Evolutionary conservation across 192 early-diverging fungal species (phyloP).

Genomic region (Radiomyces spectabilis): DNA sequence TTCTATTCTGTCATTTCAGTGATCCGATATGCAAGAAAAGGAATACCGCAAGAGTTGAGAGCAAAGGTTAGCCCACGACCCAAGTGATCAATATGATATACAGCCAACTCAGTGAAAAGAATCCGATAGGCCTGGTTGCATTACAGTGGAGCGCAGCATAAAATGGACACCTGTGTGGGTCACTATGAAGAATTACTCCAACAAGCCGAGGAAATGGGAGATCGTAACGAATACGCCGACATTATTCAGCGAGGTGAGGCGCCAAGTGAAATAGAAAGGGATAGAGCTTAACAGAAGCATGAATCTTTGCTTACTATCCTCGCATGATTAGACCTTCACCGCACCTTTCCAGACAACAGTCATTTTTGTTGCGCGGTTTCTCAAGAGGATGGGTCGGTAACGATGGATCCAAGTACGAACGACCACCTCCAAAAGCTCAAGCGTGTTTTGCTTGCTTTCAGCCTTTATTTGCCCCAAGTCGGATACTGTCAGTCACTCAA

Average conservation of each 20-base stretch:
- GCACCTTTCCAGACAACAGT: constrained; percentile 79
- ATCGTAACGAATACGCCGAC: constrained; percentile 58
- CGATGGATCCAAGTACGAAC: constrained; percentile 33
- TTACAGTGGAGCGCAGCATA: constrained; percentile 61
- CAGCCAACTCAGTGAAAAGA: too few relatives aligned
- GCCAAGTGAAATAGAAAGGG: too few relatives aligned
- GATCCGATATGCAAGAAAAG: neutral
- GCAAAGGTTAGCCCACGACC: neutral
- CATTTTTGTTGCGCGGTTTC: constrained; percentile 47
- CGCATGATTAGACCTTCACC: too few relatives aligned
- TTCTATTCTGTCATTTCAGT: too few relatives aligned
- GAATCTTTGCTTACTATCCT: too few relatives aligned
- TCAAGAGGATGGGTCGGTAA: constrained; percentile 1
- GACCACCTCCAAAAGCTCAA: constrained; percentile 49
- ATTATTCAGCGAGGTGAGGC: constrained; percentile 68
- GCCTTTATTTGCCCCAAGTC: constrained; percentile 60
- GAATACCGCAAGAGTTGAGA: neutral
- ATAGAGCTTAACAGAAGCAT: too few relatives aligned
- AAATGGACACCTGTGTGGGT: constrained; percentile 41
- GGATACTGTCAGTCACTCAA: constrained; percentile 85
- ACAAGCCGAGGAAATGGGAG: constrained; percentile 33
- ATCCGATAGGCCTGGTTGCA: constrained; percentile 44
- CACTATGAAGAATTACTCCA: constrained; percentile 46
- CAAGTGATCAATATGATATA: too few relatives aligned
- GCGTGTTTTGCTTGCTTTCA: constrained; percentile 65